phyloP scores from a whole-genome alignment of 1,284 basidiomycete genomes.

The Somion occarium region DNA sequence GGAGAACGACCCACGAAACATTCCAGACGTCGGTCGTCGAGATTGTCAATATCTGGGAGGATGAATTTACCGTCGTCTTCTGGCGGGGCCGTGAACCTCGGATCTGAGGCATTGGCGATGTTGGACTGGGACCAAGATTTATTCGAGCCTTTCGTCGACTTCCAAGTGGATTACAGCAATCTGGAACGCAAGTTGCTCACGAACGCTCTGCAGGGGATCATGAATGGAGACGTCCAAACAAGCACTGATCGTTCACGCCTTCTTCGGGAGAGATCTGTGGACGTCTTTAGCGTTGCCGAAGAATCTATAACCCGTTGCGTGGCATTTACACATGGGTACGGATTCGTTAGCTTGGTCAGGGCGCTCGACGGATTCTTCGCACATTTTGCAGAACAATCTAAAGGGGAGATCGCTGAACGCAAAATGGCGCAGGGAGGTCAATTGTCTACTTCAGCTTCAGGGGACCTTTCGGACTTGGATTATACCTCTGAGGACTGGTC shows the following conservation, averaged over 20 bases:
- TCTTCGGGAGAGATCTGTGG: slow-evolving; percentile 66
- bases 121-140: slow-evolving; percentile 85
- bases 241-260: slow-evolving; percentile 54
- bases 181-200: slow-evolving; percentile 72
- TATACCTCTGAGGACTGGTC: slow-evolving; percentile 86
- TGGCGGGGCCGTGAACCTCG: slow-evolving; percentile 23
- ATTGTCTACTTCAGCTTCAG: slow-evolving; percentile 37
- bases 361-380: slow-evolving; percentile 70
- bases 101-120: slow-evolving; percentile 20
- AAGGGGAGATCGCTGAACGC: slow-evolving; percentile 45
- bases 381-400: slow-evolving; percentile 63
- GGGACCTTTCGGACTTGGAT: slow-evolving; percentile 73
- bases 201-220: slow-evolving; percentile 45
- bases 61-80: slow-evolving; percentile 34
- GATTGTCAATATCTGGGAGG: slow-evolving; percentile 70
- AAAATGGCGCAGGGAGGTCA: slow-evolving; percentile 24
- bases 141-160: slow-evolving; percentile 89
- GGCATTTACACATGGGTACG: slow-evolving; percentile 86
- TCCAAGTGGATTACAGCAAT: slow-evolving; percentile 76
- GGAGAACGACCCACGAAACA: slow-evolving; percentile 16
- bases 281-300: slow-evolving; percentile 75
- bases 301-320: slow-evolving; percentile 73
- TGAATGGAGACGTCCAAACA: slow-evolving; percentile 31
- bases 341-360: slow-evolving; percentile 63
- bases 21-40: slow-evolving; percentile 43